Base-by-base conservation (phyloP, 2,329 filamentous ascomycete species). In the Thelonectria discophora region DNA sequence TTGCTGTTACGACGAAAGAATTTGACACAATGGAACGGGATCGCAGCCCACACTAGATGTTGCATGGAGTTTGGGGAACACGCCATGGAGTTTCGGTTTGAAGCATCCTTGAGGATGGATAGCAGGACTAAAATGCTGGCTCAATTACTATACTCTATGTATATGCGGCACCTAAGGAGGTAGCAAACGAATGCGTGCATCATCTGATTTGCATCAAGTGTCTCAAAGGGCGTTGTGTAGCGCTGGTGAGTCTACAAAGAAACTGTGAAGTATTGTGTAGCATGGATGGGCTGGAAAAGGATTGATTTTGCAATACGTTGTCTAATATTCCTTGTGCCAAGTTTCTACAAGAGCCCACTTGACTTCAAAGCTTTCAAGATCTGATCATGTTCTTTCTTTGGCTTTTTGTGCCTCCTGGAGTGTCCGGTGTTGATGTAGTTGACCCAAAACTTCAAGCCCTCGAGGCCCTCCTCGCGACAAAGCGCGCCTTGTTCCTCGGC, bases 401-500 rank as follows among this genome's bases (percentile, higher is more conserved):
- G 63, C 48, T 72, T 66, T 53, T 65, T 75, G 39, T 70, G 69
- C 43, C 73, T 72, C 65, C 73, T 72, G 56, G 66, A 70, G 21
- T 75, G 81, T 0, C 80, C 82, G 0, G 77, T 81, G 54, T 83
- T 80, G 58, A 88, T 86, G 60, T 82, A 85, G 72, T 99, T 99
- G 77, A 91, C 88, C 95, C 95, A 99, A 76, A 97, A 99, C 71
- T 90, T 90, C 48, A 97, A 81, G 0, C 95, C 95, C 75, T 97
- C 94, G 13, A 98, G 87, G 5, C 93, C 90, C 71, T 97, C 94
- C 75, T 99, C 95, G 49, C 95, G 89, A 75, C 94, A 98, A 18
- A 99, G 76, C 3, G 88, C 87, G 0, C 95, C 95, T 58, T 86
- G 88, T 75, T 98, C 94, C 76, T 99, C 95, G 0, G 94, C 94